Percentiles rank a stretch among this genome's conserved stretches.
Conservation (phyloP, 1,284 basidiomycete species). For the Naganishia cerealis region DNA sequence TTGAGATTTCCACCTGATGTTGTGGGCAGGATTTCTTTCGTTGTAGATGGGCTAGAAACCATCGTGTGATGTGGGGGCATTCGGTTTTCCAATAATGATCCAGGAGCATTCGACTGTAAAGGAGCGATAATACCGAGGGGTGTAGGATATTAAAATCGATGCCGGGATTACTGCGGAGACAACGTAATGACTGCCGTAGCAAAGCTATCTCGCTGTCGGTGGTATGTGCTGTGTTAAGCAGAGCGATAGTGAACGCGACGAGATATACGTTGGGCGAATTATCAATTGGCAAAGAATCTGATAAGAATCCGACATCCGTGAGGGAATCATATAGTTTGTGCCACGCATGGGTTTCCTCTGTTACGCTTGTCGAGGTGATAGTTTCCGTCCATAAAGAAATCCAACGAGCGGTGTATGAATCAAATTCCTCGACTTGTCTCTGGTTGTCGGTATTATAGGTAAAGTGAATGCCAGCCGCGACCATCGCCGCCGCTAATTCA, state of each 20-base stretch:
- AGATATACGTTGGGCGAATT: slow-evolving; percentile 22
- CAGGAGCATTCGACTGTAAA: neutral
- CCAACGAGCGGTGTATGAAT: slow-evolving; percentile 10
- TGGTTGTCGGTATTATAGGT: slow-evolving; percentile 19
- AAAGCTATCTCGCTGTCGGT: neutral
- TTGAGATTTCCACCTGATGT: neutral
- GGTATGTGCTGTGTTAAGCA: slow-evolving; percentile 1
- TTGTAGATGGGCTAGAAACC: slow-evolving; percentile 17
- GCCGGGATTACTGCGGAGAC: slow-evolving; percentile 21
- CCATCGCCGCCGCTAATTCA: slow-evolving; percentile 13
- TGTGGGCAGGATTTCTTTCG: neutral
- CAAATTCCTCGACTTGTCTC: slow-evolving; percentile 18
- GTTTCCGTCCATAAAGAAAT: slow-evolving; percentile 4
- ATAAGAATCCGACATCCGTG: slow-evolving; percentile 9
- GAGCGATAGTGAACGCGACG: slow-evolving; percentile 1
- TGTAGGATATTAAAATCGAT: slow-evolving; percentile 17
- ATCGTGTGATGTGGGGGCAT: slow-evolving; percentile 20
- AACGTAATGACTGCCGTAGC: slow-evolving; percentile 9
- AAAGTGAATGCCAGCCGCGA: slow-evolving; percentile 13
- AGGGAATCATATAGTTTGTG: neutral
- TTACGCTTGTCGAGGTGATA: neutral
- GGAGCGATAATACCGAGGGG: neutral
- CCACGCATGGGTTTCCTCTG: slow-evolving; percentile 5
- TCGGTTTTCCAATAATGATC: slow-evolving; percentile 16
- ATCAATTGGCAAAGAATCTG: slow-evolving; percentile 18